Base-by-base conservation (phyloP, 345 rosid genomes). In the Firmiana major region DNA sequence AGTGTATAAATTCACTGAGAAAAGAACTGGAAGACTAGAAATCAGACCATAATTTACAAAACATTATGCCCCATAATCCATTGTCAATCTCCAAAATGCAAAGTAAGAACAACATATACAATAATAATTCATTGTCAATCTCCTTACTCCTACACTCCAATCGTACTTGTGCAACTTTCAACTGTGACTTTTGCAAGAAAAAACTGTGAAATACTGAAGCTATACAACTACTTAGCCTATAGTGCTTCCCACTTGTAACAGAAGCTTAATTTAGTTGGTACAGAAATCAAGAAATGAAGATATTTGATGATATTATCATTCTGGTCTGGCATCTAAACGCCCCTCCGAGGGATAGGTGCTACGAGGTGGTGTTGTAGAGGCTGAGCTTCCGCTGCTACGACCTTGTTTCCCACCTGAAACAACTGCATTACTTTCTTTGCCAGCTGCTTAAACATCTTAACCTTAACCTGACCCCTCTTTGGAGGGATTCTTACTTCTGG, bases 391-490 rank as follows among this genome's bases (percentile, higher is more conserved):
- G 24, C 3, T 12, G 9, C 60, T 26, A n/a, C 34, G 49, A 43
- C 46, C 49, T 73, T 70, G 62, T 28, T 34, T 42, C 10, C 28
- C 62, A 0, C 0, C 24, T 12, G 4, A 12, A 75, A 54, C 31
- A 13, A 51, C 73, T 58, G 63, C 6, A 15, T 70, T 17, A 80
- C 10, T 62, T 22, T 70, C 43, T 70, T 43, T 62, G 6, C 70
- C 75, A 70, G n/a, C 16, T 43, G 3, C 6, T 22, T 36, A 17
- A 80, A 80, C 46, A 80, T 80, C 74, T 4, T 70, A 16, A 21
- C 64, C 54, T 80, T 80, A 46, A 75, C 43, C 51, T 75, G 71
- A 34, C 82, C 82, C 10, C 82, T 79, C 62, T 43, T 51, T 59
- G 79, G 82, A 3, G 79, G 82, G 1, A 75, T 0, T 16, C 79